phyloP scores from a whole-genome alignment of 352 stramenopile genomes.

The Pythium rhizo-oryzae region DNA sequence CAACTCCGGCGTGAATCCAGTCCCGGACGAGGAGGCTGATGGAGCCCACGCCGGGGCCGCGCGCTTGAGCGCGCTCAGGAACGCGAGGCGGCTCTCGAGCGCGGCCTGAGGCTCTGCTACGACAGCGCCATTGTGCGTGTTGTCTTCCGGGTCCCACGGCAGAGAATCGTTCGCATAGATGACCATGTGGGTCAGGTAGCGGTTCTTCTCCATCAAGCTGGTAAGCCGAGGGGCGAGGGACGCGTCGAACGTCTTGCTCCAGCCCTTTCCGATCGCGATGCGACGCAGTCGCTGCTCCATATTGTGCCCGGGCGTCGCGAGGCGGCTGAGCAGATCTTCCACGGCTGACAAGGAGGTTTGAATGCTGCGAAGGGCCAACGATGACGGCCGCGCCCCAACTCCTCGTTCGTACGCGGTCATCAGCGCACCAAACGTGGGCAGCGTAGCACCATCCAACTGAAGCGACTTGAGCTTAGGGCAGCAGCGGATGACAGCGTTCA shows the following conservation, averaged over 20 bases:
- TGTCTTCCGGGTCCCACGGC: not conserved
- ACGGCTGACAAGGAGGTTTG: not conserved
- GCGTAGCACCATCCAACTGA: not conserved
- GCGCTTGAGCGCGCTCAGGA: not conserved
- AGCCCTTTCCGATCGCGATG: slow-evolving; percentile 1
- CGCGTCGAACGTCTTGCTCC: not conserved
- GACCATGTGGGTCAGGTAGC: not conserved
- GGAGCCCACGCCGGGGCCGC: not conserved
- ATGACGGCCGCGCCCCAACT: not conserved
- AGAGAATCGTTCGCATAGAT: not conserved
- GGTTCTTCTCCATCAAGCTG: not conserved
- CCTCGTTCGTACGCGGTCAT: not conserved
- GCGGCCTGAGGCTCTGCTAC: not conserved
- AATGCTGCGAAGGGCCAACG: slow-evolving; percentile 1
- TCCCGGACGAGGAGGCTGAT: not conserved
- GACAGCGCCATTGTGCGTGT: not conserved
- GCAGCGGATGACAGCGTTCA: not conserved
- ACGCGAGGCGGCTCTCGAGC: not conserved
- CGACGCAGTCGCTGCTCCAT: slow-evolving; percentile 2
- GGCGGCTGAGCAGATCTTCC: not conserved
- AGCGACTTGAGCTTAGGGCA: not conserved
- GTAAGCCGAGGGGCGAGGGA: not conserved
- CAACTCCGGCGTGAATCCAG: not conserved
- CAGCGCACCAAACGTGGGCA: not conserved
- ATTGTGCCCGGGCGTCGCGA: not conserved